Evolutionary conservation across 306 rosid genomes (phyloP).

Genomic region (Parietaria judaica): DNA sequence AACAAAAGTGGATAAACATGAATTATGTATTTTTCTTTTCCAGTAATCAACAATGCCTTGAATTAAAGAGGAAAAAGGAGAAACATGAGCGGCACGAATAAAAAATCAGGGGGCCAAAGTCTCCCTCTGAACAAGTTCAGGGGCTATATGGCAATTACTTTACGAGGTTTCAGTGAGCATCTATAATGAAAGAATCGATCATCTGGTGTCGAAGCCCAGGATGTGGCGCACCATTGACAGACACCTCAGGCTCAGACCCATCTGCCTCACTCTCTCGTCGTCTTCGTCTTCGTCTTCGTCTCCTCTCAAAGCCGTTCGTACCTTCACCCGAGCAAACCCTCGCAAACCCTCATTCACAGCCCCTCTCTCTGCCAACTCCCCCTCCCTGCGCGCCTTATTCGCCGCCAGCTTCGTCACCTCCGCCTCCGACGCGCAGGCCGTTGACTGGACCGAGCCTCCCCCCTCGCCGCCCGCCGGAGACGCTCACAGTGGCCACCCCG

Average conservation of each 20-base stretch:
- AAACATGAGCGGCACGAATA: too few relatives aligned
- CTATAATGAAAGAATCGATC: too few relatives aligned
- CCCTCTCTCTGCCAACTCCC: constrained; percentile 18
- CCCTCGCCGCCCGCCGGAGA: constrained; percentile 56
- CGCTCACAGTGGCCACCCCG: constrained; percentile 19
- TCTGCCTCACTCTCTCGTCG: constrained; percentile 16
- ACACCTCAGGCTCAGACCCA: constrained; percentile 32
- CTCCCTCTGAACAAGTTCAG: too few relatives aligned
- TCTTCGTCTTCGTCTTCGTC: constrained; percentile 25
- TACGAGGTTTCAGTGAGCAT: too few relatives aligned
- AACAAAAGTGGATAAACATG: too few relatives aligned
- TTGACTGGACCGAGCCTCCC: constrained; percentile 69
- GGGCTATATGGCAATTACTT: too few relatives aligned
- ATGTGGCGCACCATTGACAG: constrained; percentile 58
- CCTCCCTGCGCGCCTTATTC: constrained; percentile 13
- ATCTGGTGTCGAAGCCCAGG: background rate
- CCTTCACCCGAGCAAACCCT: constrained; percentile 19
- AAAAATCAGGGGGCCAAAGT: too few relatives aligned
- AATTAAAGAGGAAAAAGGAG: too few relatives aligned
- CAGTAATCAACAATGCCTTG: too few relatives aligned
- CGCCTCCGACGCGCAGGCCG: constrained; percentile 26
- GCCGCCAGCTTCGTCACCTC: constrained; percentile 51
- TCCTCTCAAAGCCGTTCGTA: constrained; percentile 14
- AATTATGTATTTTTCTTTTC: too few relatives aligned
- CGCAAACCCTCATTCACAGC: constrained; percentile 11